A percentile compares a stretch with the other conserved stretches of the same genome.
phyloP scores from a whole-genome alignment of 116 monocot genomes.

The Trichopus zeylanicus region DNA sequence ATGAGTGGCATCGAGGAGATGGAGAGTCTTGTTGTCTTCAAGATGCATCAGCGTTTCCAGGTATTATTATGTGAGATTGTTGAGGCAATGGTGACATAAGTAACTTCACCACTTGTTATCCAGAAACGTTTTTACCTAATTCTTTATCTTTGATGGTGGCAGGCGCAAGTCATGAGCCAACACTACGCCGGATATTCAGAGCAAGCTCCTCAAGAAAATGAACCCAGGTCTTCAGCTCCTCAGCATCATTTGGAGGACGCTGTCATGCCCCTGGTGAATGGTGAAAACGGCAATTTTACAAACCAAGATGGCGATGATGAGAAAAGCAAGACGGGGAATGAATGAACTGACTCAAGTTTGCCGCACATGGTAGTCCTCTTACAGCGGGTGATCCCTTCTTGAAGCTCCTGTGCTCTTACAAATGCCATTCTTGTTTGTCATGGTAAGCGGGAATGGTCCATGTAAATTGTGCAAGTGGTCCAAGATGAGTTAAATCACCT shows the following conservation, averaged over 20 bases:
- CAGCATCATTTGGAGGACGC: constrained; percentile 1
- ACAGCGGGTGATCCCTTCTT: background rate
- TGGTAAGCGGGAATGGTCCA: too few relatives aligned
- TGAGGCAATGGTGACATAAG: background rate
- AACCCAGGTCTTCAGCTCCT: background rate
- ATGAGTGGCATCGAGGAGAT: constrained; percentile 68
- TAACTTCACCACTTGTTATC: background rate
- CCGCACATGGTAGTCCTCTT: background rate
- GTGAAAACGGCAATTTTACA: background rate
- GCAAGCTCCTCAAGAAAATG: background rate
- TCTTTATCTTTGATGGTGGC: background rate
- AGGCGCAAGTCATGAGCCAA: constrained; percentile 6
- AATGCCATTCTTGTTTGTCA: too few relatives aligned
- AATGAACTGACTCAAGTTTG: background rate
- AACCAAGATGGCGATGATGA: too few relatives aligned
- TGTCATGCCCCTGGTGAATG: constrained; percentile 2
- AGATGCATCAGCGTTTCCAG: constrained; percentile 73
- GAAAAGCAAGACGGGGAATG: constrained; percentile 7
- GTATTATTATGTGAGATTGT: constrained; percentile 20
- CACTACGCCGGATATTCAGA: background rate
- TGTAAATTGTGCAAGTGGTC: too few relatives aligned
- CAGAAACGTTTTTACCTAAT: background rate
- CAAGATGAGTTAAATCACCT: too few relatives aligned
- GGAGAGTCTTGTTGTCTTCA: constrained; percentile 58
- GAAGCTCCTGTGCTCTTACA: too few relatives aligned